These are phyloP conservation scores for Kwoniella dejecticola DNA, from an alignment of 768 basidiomycete species.

Conservation along the genomic window DNA sequence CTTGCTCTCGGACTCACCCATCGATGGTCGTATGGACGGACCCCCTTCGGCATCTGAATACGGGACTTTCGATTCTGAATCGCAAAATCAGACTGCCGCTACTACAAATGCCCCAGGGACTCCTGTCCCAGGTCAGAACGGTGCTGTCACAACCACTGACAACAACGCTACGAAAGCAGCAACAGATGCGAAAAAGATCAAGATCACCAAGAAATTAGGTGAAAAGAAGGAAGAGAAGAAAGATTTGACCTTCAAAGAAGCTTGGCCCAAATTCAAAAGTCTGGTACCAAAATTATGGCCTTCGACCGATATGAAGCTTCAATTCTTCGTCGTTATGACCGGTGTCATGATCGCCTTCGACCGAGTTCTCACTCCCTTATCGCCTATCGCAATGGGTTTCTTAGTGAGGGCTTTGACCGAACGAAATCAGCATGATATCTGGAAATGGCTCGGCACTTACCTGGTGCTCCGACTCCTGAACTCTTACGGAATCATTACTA, in stretches of 20 bases:
- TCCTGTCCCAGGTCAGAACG: slow-evolving; percentile 13
- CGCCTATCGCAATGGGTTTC: slow-evolving; percentile 71
- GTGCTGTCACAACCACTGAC: slow-evolving; percentile 33
- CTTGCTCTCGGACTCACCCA: slow-evolving; percentile 53
- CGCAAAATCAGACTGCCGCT: slow-evolving; percentile 7
- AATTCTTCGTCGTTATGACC: slow-evolving; percentile 71
- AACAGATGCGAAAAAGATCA: slow-evolving; percentile 58
- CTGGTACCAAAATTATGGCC: slow-evolving; percentile 86
- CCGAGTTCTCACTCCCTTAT: slow-evolving; percentile 71
- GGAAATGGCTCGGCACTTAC: slow-evolving; percentile 71
- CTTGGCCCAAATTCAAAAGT: slow-evolving; percentile 66
- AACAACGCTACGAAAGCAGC: slow-evolving; percentile 31
- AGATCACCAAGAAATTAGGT: slow-evolving; percentile 47
- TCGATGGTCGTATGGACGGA: slow-evolving; percentile 61
- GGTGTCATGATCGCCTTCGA: slow-evolving; percentile 70
- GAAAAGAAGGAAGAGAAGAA: slow-evolving; percentile 40
- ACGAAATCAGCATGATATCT: slow-evolving; percentile 56
- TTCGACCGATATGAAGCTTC: slow-evolving; percentile 65
- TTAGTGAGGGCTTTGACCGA: slow-evolving; percentile 60
- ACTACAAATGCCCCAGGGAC: slow-evolving; percentile 6
- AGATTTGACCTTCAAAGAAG: slow-evolving; percentile 68
- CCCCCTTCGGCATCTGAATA: slow-evolving; percentile 59
- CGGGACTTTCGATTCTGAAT: slow-evolving; percentile 59
- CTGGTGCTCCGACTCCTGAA: slow-evolving; percentile 73
- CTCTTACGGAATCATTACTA: slow-evolving; percentile 65